These are phyloP conservation scores for Termitomyces sp. DNA, from an alignment of 768 basidiomycete species.

Conservation along the genomic window DNA sequence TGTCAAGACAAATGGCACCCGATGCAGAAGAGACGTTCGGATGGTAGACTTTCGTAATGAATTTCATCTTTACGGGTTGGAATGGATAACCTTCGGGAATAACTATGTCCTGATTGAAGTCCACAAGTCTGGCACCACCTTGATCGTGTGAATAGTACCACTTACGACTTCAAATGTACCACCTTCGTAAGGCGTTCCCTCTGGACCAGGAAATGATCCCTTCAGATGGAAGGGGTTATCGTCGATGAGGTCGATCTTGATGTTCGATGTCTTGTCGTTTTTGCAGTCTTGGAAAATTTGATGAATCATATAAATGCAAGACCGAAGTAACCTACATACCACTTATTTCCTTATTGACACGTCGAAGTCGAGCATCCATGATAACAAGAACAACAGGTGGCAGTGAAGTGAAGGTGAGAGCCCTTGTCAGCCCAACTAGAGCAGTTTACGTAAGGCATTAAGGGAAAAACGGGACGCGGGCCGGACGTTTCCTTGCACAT, in stretches of 20 bases:
- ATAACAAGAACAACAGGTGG: slow-evolving; percentile 6
- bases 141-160: slow-evolving; percentile 14
- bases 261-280: slow-evolving; percentile 87
- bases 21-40: slow-evolving; percentile 93
- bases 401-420: slow-evolving; percentile 2
- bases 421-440: neutral
- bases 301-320: neutral
- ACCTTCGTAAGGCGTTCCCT: slow-evolving; percentile 90
- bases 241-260: slow-evolving; percentile 83
- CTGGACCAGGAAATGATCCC: slow-evolving; percentile 87
- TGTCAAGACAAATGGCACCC: slow-evolving; percentile 92
- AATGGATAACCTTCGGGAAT: slow-evolving; percentile 91
- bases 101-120: slow-evolving; percentile 66
- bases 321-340: slow-evolving; percentile 36
- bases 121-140: neutral
- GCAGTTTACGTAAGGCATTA: neutral
- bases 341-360: slow-evolving; percentile 92
- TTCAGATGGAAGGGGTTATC: slow-evolving; percentile 88
- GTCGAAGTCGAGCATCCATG: slow-evolving; percentile 85
- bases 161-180: slow-evolving; percentile 88
- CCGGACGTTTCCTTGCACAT: neutral
- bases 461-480: neutral
- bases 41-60: slow-evolving; percentile 94
- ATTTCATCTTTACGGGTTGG: slow-evolving; percentile 97
- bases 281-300: slow-evolving; percentile 65